Percentiles rank a stretch among this genome's conserved stretches.
These are phyloP conservation scores for Hortiboletus flavorubellus DNA, from an alignment of 768 basidiomycete genomes.

Conservation along the genomic window DNA sequence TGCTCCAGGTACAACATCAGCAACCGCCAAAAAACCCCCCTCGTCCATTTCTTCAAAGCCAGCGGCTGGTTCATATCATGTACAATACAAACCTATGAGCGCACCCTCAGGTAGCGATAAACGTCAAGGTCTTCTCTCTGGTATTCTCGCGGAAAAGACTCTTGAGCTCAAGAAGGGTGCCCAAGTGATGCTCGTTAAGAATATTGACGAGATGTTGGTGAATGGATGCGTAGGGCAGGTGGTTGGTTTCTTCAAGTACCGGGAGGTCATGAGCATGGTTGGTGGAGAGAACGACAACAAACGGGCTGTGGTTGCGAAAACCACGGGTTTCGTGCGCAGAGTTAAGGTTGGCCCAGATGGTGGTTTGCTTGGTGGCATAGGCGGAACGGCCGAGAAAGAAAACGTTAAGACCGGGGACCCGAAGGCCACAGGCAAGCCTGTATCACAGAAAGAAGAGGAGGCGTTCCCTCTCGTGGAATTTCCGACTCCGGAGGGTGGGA, in stretches of 20 bases:
- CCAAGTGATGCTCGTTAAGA: conserved; percentile 73
- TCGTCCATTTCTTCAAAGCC: not conserved
- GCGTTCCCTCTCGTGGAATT: conserved; percentile 48
- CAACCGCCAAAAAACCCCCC: not conserved
- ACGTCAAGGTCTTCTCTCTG: conserved; percentile 53
- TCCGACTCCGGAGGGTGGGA: conserved; percentile 37
- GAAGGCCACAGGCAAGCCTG: conserved; percentile 24
- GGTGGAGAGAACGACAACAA: conserved; percentile 26
- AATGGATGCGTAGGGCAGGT: conserved; percentile 67
- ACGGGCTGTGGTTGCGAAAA: conserved; percentile 20
- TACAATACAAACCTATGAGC: conserved; percentile 30
- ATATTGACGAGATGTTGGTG: conserved; percentile 56
- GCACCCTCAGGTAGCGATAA: conserved; percentile 26
- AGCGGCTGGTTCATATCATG: conserved; percentile 8
- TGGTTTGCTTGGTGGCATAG: conserved; percentile 9
- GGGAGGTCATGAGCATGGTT: conserved; percentile 15
- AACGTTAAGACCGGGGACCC: conserved; percentile 24
- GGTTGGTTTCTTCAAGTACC: conserved; percentile 45
- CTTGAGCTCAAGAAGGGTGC: conserved; percentile 59
- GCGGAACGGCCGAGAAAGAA: conserved; percentile 31
- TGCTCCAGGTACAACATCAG: not conserved
- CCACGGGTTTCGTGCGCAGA: conserved; percentile 35
- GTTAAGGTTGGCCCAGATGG: conserved; percentile 32
- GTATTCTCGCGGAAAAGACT: conserved; percentile 55
- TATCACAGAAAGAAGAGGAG: conserved; percentile 37